Conservation (phyloP, 495 filamentous ascomycete species). For the Articulospora tetracladia region DNA sequence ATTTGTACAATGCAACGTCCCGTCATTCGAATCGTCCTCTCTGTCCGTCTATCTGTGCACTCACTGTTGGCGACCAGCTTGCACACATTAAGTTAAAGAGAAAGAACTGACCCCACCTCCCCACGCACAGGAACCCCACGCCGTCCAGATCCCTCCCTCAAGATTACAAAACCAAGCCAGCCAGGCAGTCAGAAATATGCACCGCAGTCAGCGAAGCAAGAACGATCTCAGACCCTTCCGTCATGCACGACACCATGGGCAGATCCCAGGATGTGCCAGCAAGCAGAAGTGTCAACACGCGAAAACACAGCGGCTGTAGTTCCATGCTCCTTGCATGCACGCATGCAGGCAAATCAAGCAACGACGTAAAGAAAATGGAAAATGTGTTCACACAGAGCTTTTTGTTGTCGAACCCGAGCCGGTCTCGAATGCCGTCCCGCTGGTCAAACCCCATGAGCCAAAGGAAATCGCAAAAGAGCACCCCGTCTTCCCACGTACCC, state of each 20-base stretch:
- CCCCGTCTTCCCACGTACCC: slow-evolving; percentile 24
- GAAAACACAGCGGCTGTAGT: slow-evolving; percentile 21
- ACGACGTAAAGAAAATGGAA: slow-evolving; percentile 10
- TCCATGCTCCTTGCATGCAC: slow-evolving; percentile 6
- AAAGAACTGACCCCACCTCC: slow-evolving; percentile 1
- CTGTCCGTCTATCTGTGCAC: not conserved
- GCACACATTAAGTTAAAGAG: not conserved
- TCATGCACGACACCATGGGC: not conserved
- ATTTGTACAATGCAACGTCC: slow-evolving; percentile 26
- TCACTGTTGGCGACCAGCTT: slow-evolving; percentile 24
- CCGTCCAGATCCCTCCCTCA: slow-evolving; percentile 2
- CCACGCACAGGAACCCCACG: slow-evolving; percentile 9
- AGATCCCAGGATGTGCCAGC: not conserved
- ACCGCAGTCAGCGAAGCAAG: not conserved
- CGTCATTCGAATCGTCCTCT: not conserved
- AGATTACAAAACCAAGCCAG: slow-evolving; percentile 26
- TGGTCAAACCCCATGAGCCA: slow-evolving; percentile 23
- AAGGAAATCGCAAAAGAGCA: slow-evolving; percentile 25
- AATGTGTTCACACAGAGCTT: slow-evolving; percentile 26
- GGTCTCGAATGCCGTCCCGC: slow-evolving; percentile 11
- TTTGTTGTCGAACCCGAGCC: slow-evolving; percentile 13
- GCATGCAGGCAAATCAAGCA: slow-evolving; percentile 13
- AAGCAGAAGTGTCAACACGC: slow-evolving; percentile 6
- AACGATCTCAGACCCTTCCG: slow-evolving; percentile 1
- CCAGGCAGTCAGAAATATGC: slow-evolving; percentile 19